Base-by-base conservation (phyloP, 148 eudicot genomes). In the Talinum fruticosum region DNA sequence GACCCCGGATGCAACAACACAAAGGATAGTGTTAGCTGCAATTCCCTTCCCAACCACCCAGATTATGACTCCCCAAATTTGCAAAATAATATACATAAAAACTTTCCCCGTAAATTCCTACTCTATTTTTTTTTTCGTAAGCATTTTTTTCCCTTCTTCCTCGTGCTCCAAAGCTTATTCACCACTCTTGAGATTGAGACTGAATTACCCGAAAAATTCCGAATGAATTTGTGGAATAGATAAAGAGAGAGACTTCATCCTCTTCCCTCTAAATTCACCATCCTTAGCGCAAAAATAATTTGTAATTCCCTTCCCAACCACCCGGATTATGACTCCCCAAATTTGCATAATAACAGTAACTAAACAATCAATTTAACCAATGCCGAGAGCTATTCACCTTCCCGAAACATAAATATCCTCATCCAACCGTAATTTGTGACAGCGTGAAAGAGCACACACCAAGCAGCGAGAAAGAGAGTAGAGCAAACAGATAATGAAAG, bases 81-180 rank as follows among this genome's bases (percentile, higher is more conserved):
- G 76, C 79, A 72, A 76, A 72, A 76, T 54, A 34, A 77, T 76
- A 84, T 87, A 89, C 87, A 91, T 85, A 88, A 82, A 87, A n/a
- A n/a, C 82, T 84, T 76, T 88, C 82, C 84, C 91, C 75, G 89
- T 82, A 85, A 83, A 84, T 59, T n/a, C 80, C 85, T 84, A 82
- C 77, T 78, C 30, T 76, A 74, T 71, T 77, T 78, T 47, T 81
- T 76, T 38, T 79, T 73, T 26, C 80, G 71, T 83, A 73, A 85
- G 85, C 77, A 74, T 87, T 84, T 80, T 38, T 37, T n/a, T n/a
- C n/a, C n/a, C n/a, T n/a, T 67, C 49, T n/a, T 54, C 71, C 51
- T 26, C 59, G 67, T 26, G 72, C 74, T 41, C 69, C 82, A 69
- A 54, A 57, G 36, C 59, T 80, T 80, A 75, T 75, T 75, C 88